These are phyloP conservation scores for Neonectria neomacrospora DNA, from an alignment of 2,329 filamentous ascomycete species.

Conservation along the genomic window DNA sequence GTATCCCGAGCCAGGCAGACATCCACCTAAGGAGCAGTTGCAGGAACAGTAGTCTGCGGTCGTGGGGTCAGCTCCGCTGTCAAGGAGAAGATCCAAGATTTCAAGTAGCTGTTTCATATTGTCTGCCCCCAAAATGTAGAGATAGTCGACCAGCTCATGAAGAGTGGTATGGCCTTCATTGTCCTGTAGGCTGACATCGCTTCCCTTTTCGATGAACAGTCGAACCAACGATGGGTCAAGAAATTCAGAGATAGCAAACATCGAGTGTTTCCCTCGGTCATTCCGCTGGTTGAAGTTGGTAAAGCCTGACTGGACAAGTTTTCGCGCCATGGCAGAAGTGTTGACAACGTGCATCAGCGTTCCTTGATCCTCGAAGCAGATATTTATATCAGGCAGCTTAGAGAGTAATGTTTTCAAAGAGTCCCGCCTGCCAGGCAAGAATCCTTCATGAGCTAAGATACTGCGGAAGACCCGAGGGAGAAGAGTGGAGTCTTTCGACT, in stretches of 20 bases:
- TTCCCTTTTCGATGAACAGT: background rate
- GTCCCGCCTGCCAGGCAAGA: background rate
- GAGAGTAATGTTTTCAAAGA: background rate
- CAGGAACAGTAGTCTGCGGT: background rate
- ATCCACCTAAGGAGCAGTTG: background rate
- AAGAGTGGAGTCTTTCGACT: background rate
- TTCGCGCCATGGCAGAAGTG: background rate
- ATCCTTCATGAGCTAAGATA: background rate
- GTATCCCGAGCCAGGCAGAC: background rate
- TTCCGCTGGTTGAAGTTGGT: slow-evolving; percentile 1
- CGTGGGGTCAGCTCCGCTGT: background rate
- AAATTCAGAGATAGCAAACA: background rate
- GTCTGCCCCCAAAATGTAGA: background rate
- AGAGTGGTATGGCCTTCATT: background rate
- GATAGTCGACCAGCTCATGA: background rate
- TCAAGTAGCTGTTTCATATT: background rate
- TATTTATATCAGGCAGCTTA: background rate
- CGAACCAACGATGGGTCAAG: background rate
- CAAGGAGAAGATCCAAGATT: background rate
- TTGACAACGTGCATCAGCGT: background rate
- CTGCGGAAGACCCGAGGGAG: background rate
- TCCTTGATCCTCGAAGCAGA: background rate
- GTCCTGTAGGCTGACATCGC: background rate
- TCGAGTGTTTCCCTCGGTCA: background rate
- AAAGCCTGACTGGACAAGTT: background rate